Base-by-base conservation (phyloP, 331 rosid genomes). In the Rosa hybrid region DNA sequence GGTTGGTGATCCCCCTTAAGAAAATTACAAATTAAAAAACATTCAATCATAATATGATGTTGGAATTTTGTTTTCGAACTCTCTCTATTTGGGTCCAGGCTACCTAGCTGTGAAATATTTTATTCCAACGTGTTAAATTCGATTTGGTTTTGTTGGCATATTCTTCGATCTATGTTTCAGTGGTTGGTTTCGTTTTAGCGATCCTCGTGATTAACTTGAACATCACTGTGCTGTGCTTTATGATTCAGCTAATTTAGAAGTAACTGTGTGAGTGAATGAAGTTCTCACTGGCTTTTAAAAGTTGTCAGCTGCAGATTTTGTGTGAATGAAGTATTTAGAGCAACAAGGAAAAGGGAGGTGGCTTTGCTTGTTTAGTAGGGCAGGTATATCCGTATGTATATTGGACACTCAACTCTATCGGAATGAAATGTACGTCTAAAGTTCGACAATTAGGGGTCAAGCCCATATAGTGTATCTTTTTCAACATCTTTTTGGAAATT, bases 51-150 rank as follows among this genome's bases (percentile, higher is more conserved):
- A 68, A 5, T 7, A n/a, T 44, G 79, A 72, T 30, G 50, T 67
- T 78, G 17, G 64, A 73, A 34, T 73, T 78, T 83, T 78, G 16
- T 82, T 82, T 78, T 78, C 82, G 38, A 10, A 7, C 72, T 6
- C 10, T 17, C 48, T 18, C 25, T 38, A 16, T 67, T 10, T 54
- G 76, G 49, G 62, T 57, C 73, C 83, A 77, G 82, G 64, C 70
- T 30, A 30, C 34, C 34, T 72, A 65, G 71, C 71, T 67, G 48
- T 67, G 17, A 16, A 39, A 23, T 3, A 34, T 38, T 17, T 13
- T 30, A 16, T 42, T 56, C 53, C 17, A 56, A 21, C 14, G n/a
- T 14, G 53, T 57, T 13, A 57, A 54, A 74, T 41, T 21, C 3
- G 16, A 76, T 60, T 25, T 62, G 50, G 34, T 63, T 62, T 62